Conservation (phyloP, 495 filamentous ascomycete genomes). For the Podospora comata region DNA sequence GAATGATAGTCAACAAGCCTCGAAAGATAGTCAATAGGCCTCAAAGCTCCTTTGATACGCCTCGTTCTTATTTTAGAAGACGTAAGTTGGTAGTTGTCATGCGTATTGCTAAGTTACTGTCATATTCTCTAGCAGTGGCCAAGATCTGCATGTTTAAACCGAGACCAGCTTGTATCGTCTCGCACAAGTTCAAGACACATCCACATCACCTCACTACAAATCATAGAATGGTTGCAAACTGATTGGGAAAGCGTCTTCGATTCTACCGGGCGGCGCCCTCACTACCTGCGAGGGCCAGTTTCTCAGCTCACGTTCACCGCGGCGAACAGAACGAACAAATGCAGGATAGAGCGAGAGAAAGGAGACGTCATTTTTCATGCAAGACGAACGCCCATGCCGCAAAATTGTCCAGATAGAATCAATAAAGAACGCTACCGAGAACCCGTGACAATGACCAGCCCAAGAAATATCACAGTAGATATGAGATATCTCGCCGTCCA, state of each 20-base stretch:
- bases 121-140: too few species aligned
- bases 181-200: not conserved
- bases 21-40: too few species aligned
- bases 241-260: slow-evolving; percentile 22
- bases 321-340: slow-evolving; percentile 6
- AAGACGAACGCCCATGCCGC: slow-evolving; percentile 2
- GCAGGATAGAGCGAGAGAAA: slow-evolving; percentile 16
- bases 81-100: too few species aligned
- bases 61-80: too few species aligned
- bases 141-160: too few species aligned
- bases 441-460: slow-evolving; percentile 13
- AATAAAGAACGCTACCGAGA: slow-evolving; percentile 11
- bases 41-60: too few species aligned
- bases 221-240: not conserved
- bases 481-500: slow-evolving; percentile 27
- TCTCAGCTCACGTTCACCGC: not conserved
- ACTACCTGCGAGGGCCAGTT: slow-evolving; percentile 28
- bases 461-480: slow-evolving; percentile 33
- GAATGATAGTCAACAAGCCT: too few species aligned
- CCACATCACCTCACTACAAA: not conserved
- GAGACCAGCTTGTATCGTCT: not conserved
- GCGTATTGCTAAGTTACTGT: too few species aligned
- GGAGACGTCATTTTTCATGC: slow-evolving; percentile 2
- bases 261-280: slow-evolving; percentile 33
- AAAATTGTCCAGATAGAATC: slow-evolving; percentile 17